Evolutionary conservation across 192 early-diverging fungal species (phyloP).

Genomic region (Phycomyces blakesleeanus): DNA sequence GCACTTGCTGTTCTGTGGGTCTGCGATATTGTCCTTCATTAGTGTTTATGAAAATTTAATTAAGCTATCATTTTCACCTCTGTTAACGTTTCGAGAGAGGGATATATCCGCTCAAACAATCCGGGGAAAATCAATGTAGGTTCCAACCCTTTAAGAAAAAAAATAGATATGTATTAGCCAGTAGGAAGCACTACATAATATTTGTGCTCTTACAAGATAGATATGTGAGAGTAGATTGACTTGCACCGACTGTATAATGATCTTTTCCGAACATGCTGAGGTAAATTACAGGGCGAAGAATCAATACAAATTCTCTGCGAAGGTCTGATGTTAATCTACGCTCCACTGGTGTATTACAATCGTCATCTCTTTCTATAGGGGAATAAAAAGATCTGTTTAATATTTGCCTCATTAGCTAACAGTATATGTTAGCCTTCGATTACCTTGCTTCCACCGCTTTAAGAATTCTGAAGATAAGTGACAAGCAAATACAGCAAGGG

Average conservation of each 20-base stretch:
- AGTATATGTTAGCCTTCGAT: neutral
- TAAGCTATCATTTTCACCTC: constrained; percentile 38
- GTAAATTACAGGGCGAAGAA: constrained; percentile 55
- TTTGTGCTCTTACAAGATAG: constrained; percentile 53
- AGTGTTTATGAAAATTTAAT: too few species aligned
- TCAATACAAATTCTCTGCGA: constrained; percentile 58
- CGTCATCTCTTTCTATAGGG: constrained; percentile 45
- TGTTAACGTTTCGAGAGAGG: constrained; percentile 79
- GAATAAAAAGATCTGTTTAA: neutral
- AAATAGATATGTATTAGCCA: neutral
- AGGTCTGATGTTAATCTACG: constrained; percentile 57
- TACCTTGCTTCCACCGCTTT: constrained; percentile 54
- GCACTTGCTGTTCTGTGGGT: constrained; percentile 88
- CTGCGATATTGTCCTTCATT: constrained; percentile 24
- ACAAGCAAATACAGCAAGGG: constrained; percentile 68
- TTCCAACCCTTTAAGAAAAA: constrained; percentile 50
- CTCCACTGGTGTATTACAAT: constrained; percentile 59
- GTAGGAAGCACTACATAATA: too few species aligned
- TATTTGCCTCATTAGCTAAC: neutral
- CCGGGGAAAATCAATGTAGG: constrained; percentile 76
- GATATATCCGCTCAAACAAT: constrained; percentile 81
- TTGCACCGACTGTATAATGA: constrained; percentile 49
- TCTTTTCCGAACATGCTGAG: constrained; percentile 78
- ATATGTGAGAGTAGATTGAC: constrained; percentile 62
- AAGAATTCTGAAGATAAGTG: constrained; percentile 65